Evolutionary conservation across 192 early-diverging fungal genomes (phyloP).

Genomic region (Coemansia sp.): DNA sequence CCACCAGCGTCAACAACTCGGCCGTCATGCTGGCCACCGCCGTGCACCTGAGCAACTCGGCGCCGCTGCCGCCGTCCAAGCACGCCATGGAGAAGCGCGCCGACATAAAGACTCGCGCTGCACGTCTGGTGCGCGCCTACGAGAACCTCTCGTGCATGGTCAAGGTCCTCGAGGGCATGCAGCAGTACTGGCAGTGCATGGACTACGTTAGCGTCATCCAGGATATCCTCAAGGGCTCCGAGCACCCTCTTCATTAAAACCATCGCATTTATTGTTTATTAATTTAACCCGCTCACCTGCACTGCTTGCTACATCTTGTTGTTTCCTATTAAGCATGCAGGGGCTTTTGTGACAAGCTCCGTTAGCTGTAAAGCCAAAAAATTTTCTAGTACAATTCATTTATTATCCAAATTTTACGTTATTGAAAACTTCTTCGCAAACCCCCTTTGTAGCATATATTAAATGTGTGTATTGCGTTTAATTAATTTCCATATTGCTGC

Average conservation of each 20-base stretch:
- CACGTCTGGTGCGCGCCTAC: constrained; percentile 37
- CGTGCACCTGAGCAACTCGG: constrained; percentile 25
- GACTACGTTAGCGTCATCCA: constrained; percentile 47
- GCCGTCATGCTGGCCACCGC: constrained; percentile 38
- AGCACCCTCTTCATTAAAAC: constrained; percentile 35
- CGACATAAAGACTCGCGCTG: constrained; percentile 20
- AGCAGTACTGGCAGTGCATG: constrained; percentile 55
- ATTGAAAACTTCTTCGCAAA: too few species aligned
- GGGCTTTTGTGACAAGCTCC: too few species aligned
- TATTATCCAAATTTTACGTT: too few species aligned
- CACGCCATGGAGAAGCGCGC: constrained; percentile 22
- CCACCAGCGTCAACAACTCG: constrained; percentile 41
- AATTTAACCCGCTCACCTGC: too few species aligned
- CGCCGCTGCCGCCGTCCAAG: constrained; percentile 11
- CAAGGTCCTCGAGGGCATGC: constrained; percentile 51
- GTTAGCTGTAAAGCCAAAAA: too few species aligned
- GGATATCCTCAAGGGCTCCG: constrained; percentile 40
- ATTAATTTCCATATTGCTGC: too few species aligned
- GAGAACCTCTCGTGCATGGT: constrained; percentile 53
- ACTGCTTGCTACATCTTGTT: too few species aligned
- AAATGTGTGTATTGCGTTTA: too few species aligned
- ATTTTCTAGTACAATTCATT: too few species aligned
- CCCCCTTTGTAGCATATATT: too few species aligned
- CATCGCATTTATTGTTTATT: too few species aligned
- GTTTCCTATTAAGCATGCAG: too few species aligned